Percentiles rank a stretch among this genome's conserved stretches.
These are phyloP conservation scores for Apiotrichum veenhuisii DNA, from an alignment of 1,284 basidiomycete species.

Conservation along the genomic window DNA sequence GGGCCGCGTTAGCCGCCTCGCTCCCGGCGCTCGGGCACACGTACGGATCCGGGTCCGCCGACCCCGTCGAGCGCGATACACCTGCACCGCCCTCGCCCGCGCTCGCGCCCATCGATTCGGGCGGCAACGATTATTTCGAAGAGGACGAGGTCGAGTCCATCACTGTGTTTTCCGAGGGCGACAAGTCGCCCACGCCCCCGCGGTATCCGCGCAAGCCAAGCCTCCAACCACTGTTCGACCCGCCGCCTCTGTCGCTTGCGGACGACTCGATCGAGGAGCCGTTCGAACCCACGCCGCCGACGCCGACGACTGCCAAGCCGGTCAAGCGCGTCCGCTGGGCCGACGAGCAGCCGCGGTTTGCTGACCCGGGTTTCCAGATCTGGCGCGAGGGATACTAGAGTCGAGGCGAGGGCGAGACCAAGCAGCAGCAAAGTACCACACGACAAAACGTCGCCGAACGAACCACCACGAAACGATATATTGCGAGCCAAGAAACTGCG, in stretches of 20 bases:
- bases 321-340: slow-evolving; percentile 17
- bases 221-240: neutral
- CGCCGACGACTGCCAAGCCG: slow-evolving; percentile 10
- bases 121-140: neutral
- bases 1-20: slow-evolving; percentile 2
- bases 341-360: slow-evolving; percentile 11
- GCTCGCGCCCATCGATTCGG: neutral
- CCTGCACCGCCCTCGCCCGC: slow-evolving; percentile 1
- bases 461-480: too few species aligned
- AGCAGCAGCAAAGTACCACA: neutral
- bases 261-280: neutral
- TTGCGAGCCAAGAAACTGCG: too few species aligned
- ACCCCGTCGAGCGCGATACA: neutral
- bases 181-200: neutral
- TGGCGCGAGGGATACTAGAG: slow-evolving; percentile 34
- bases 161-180: slow-evolving; percentile 5
- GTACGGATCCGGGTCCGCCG: neutral
- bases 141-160: slow-evolving; percentile 7
- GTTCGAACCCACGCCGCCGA: neutral
- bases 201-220: neutral
- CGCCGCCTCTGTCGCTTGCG: neutral
- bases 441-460: too few species aligned
- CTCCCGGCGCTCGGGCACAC: neutral
- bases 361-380: slow-evolving; percentile 28
- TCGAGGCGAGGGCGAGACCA: neutral